These are phyloP conservation scores for Colletotrichum sp. DNA, from an alignment of 2,329 filamentous ascomycete genomes.

Conservation along the genomic window DNA sequence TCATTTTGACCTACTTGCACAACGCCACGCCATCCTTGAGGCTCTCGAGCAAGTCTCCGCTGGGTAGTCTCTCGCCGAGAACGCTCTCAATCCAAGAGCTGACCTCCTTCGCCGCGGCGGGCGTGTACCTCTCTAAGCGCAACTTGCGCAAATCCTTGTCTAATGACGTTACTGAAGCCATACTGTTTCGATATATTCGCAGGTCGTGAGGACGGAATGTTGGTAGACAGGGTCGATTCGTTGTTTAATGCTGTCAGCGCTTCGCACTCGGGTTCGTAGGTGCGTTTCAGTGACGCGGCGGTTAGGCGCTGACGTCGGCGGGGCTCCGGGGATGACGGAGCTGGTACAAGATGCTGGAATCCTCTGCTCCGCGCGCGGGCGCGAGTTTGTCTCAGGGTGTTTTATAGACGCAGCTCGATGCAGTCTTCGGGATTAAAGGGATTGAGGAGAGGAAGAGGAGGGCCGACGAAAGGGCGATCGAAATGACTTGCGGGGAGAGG, in stretches of 20 bases:
- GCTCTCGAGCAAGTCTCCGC: slow-evolving; percentile 80
- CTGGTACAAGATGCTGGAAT: background rate
- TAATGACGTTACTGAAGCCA: slow-evolving; percentile 93
- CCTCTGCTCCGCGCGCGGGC: background rate
- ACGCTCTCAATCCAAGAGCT: slow-evolving; percentile 84
- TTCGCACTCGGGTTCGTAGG: slow-evolving; percentile 4
- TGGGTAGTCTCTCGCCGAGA: slow-evolving; percentile 74
- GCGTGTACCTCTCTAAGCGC: slow-evolving; percentile 92
- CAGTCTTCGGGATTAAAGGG: background rate
- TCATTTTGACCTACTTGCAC: slow-evolving; percentile 73
- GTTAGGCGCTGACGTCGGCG: slow-evolving; percentile 21
- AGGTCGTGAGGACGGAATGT: background rate
- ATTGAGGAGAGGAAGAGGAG: background rate
- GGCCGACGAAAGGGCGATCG: background rate
- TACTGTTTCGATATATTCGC: slow-evolving; percentile 40
- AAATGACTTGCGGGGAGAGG: background rate
- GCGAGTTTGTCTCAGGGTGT: background rate
- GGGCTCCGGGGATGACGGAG: slow-evolving; percentile 15
- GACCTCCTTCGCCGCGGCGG: slow-evolving; percentile 85
- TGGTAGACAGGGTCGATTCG: background rate
- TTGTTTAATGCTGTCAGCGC: background rate
- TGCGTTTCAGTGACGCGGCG: slow-evolving; percentile 16
- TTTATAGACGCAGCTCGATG: background rate
- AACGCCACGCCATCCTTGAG: slow-evolving; percentile 91
- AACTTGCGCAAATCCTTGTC: slow-evolving; percentile 95